Conservation (phyloP, 2,329 filamentous ascomycete genomes). For the Xylaria sp. region DNA sequence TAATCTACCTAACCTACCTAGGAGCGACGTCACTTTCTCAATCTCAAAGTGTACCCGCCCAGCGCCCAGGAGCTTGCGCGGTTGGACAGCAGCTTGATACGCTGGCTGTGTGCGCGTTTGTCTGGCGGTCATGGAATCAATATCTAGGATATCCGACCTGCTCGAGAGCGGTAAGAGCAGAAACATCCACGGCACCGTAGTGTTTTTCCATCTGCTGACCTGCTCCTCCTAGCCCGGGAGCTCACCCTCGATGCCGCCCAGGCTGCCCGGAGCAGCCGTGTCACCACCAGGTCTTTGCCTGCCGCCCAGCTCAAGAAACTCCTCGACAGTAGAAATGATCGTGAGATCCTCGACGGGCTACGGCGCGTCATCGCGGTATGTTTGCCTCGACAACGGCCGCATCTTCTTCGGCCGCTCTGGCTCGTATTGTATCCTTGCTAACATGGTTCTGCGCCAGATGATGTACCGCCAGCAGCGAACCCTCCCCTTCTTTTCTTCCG, state of each 20-base stretch:
- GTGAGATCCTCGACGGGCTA: slow-evolving; percentile 91
- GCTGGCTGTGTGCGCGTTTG: slow-evolving; percentile 40
- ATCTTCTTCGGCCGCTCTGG: neutral
- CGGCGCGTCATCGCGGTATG: slow-evolving; percentile 86
- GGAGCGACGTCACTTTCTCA: slow-evolving; percentile 30
- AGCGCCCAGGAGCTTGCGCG: slow-evolving; percentile 13
- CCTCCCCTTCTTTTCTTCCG: slow-evolving; percentile 92
- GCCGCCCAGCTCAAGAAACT: slow-evolving; percentile 92
- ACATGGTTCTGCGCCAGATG: slow-evolving; percentile 68
- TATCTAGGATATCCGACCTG: slow-evolving; percentile 91
- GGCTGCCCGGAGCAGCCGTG: slow-evolving; percentile 76
- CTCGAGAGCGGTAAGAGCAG: slow-evolving; percentile 84
- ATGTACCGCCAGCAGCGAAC: slow-evolving; percentile 93
- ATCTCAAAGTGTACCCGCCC: neutral
- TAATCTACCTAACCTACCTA: neutral
- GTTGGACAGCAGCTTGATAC: slow-evolving; percentile 42
- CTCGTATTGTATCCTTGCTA: slow-evolving; percentile 11
- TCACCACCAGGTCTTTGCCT: slow-evolving; percentile 73
- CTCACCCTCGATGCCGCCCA: slow-evolving; percentile 97
- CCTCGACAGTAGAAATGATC: slow-evolving; percentile 90
- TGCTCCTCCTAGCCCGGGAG: slow-evolving; percentile 77
- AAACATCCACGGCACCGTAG: slow-evolving; percentile 20
- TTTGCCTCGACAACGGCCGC: slow-evolving; percentile 23
- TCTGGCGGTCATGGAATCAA: slow-evolving; percentile 80
- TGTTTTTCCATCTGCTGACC: slow-evolving; percentile 24